Conservation (phyloP, 176 grass and related monocot species). For the Triticum dicoccoides region DNA sequence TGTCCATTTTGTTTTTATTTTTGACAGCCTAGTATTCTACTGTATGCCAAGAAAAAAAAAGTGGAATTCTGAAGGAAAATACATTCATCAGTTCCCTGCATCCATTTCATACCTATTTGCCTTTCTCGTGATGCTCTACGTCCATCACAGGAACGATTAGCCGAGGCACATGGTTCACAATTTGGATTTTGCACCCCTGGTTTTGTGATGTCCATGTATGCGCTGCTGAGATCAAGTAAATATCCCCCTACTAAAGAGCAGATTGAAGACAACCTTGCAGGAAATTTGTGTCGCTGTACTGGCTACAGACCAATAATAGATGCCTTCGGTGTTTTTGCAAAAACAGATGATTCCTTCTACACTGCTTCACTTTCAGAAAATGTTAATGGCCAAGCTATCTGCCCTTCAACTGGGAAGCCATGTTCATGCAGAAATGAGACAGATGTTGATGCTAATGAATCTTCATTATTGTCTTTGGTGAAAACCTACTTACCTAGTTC, state of each 20-base stretch:
- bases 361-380: conserved; percentile 45
- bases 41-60: neutral
- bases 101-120: neutral
- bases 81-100: neutral
- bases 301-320: conserved; percentile 95
- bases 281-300: conserved; percentile 97
- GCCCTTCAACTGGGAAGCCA: conserved; percentile 88
- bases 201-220: conserved; percentile 98
- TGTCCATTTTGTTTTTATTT: neutral
- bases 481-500: conserved; percentile 60
- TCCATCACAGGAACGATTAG: conserved; percentile 72
- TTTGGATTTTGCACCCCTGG: conserved; percentile 99
- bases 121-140: neutral
- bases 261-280: conserved; percentile 90
- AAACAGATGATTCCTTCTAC: conserved; percentile 80
- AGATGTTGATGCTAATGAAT: conserved; percentile 10
- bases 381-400: conserved; percentile 50
- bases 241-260: conserved; percentile 67
- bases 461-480: conserved; percentile 23
- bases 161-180: conserved; percentile 84
- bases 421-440: conserved; percentile 60
- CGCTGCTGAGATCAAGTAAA: conserved; percentile 82
- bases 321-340: conserved; percentile 86
- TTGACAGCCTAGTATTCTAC: neutral
- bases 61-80: conserved; percentile 2